phyloP scores from a whole-genome alignment of 2,329 filamentous ascomycete species.

The Diaporthe vaccinii region DNA sequence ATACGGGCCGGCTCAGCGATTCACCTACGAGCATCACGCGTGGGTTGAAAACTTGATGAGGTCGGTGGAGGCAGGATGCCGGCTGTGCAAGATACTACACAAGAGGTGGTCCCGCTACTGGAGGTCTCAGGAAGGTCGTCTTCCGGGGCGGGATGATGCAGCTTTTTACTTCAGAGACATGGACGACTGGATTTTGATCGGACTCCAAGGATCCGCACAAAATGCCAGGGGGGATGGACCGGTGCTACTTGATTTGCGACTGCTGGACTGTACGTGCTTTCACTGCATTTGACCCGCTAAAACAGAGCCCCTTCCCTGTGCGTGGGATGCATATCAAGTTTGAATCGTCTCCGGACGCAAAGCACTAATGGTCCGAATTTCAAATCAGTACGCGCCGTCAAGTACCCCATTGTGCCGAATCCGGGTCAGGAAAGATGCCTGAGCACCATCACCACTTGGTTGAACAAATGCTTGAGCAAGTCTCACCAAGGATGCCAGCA shows the following conservation, averaged over 20 bases:
- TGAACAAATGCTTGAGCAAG: neutral
- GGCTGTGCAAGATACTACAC: constrained; percentile 1
- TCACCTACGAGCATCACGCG: neutral
- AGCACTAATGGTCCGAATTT: neutral
- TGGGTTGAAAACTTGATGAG: neutral
- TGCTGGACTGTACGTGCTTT: neutral
- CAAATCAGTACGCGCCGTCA: neutral
- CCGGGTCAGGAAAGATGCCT: neutral
- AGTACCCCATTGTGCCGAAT: neutral
- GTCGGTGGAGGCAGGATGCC: neutral
- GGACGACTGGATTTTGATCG: neutral
- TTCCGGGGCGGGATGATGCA: neutral
- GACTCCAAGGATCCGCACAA: neutral
- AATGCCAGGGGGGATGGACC: neutral
- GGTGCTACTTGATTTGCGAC: neutral
- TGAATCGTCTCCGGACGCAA: neutral
- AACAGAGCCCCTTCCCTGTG: neutral
- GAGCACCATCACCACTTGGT: neutral
- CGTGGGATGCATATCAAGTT: neutral
- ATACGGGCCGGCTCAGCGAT: neutral
- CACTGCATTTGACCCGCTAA: neutral
- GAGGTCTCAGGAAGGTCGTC: neutral
- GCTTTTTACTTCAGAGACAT: neutral
- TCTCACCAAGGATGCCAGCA: neutral
- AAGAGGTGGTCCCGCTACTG: constrained; percentile 1